Conservation (phyloP, 2,329 filamentous ascomycete genomes). For the Botrytis fabae region DNA sequence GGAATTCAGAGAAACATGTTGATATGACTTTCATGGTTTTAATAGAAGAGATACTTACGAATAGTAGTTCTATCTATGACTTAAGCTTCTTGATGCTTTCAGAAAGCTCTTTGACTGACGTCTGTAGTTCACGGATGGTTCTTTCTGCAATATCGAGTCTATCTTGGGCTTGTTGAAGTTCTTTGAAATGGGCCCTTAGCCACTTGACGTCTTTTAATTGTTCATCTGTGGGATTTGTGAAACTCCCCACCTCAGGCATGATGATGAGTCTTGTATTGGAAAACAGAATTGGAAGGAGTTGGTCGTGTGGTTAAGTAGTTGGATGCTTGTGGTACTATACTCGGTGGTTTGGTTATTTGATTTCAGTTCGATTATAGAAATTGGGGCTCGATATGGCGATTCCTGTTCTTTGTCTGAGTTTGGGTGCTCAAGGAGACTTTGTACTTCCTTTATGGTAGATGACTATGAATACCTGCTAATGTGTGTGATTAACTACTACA, state of each 20-base stretch:
- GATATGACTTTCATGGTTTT: not conserved
- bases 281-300: not conserved
- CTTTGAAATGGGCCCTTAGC: not conserved
- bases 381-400: not conserved
- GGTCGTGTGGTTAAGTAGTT: too few relatives aligned
- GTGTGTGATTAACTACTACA: not conserved
- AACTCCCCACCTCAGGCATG: not conserved
- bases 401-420: not conserved
- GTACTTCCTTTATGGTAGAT: not conserved
- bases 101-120: not conserved
- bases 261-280: not conserved
- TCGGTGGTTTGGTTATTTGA: too few relatives aligned
- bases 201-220: not conserved
- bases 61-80: not conserved
- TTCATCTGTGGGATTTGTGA: not conserved
- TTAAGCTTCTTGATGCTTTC: not conserved
- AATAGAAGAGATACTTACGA: not conserved
- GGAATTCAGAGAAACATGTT: not conserved
- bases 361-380: not conserved
- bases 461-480: not conserved
- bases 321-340: not conserved
- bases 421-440: not conserved
- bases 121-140: not conserved
- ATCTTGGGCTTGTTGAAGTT: not conserved
- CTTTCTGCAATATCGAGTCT: not conserved